A percentile compares a stretch with the other conserved stretches of the same genome.
Conservation (phyloP, 2,329 filamentous ascomycete species). For the Ceratocystis papillata region DNA sequence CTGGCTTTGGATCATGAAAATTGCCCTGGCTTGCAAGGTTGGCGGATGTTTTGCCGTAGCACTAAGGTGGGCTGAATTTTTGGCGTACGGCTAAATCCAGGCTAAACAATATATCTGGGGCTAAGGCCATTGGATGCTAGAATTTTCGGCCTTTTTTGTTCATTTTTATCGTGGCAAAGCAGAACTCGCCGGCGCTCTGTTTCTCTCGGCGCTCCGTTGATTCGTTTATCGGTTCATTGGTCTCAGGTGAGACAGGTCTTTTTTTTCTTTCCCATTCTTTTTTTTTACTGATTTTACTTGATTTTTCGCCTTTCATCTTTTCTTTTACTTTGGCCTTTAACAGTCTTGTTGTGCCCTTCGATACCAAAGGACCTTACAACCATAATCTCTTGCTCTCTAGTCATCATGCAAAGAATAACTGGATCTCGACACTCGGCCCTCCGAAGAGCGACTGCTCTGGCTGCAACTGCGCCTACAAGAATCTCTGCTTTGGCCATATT, state of each 20-base stretch:
- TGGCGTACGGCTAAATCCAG: conserved; percentile 20
- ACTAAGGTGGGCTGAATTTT: conserved; percentile 17
- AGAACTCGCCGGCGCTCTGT: conserved; percentile 14
- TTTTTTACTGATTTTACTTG: background rate
- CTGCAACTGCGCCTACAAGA: conserved; percentile 33
- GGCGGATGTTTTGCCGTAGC: background rate
- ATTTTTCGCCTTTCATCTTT: background rate
- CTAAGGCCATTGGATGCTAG: conserved; percentile 14
- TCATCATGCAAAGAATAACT: conserved; percentile 22
- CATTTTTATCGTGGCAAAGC: conserved; percentile 16
- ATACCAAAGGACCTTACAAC: conserved; percentile 7
- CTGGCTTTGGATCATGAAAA: conserved; percentile 15
- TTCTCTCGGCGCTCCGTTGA: conserved; percentile 10
- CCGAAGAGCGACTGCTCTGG: conserved; percentile 14
- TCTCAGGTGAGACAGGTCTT: background rate
- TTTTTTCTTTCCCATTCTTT: background rate
- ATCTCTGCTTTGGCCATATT: conserved; percentile 42
- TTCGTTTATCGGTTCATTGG: background rate
- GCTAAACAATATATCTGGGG: conserved; percentile 6
- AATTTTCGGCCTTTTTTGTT: conserved; percentile 21
- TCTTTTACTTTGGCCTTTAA: background rate
- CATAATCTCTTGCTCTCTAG: background rate
- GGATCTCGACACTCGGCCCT: conserved; percentile 14
- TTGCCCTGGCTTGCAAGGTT: conserved; percentile 3
- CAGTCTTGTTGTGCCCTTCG: background rate